Conservation (phyloP, 805 yeast species). For the Teunomyces barrocoloradensis region DNA sequence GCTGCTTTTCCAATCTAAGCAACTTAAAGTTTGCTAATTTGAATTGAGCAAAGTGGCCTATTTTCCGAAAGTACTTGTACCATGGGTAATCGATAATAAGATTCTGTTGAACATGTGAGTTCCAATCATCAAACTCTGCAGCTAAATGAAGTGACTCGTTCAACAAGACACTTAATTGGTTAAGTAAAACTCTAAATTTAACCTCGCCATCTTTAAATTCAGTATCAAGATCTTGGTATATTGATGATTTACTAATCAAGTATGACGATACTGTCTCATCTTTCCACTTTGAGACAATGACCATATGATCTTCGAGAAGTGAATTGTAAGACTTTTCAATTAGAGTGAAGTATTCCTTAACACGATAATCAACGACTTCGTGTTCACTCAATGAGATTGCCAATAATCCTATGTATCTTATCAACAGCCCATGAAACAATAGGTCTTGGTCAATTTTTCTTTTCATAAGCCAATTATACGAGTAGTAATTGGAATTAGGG, state of each 20-base stretch:
- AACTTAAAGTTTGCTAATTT: constrained; percentile 53
- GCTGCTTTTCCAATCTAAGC: constrained; percentile 35
- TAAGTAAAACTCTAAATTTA: constrained; percentile 11
- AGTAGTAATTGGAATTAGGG: constrained; percentile 36
- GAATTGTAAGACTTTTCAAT: constrained; percentile 16
- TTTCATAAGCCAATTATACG: constrained; percentile 29
- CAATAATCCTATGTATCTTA: constrained; percentile 36
- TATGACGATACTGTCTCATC: constrained; percentile 14
- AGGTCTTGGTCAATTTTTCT: constrained; percentile 25
- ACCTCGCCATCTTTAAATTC: constrained; percentile 7
- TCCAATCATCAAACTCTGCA: constrained; percentile 46
- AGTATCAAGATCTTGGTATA: constrained; percentile 18
- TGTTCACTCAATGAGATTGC: constrained; percentile 37
- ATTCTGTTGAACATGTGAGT: constrained; percentile 45
- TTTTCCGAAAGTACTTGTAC: constrained; percentile 61
- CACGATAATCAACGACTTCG: constrained; percentile 33
- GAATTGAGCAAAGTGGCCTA: constrained; percentile 55
- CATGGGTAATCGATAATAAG: constrained; percentile 73
- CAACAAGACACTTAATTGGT: constrained; percentile 12
- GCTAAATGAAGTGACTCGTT: constrained; percentile 22
- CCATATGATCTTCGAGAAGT: constrained; percentile 13
- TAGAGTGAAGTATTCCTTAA: constrained; percentile 18
- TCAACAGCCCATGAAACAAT: constrained; percentile 33
- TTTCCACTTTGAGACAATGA: constrained; percentile 20
- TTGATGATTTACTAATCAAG: constrained; percentile 17